Percentiles rank a stretch among this genome's conserved stretches.
These are phyloP conservation scores for Pythium vanterpoolii DNA, from an alignment of 352 stramenopile species.

Conservation along the genomic window DNA sequence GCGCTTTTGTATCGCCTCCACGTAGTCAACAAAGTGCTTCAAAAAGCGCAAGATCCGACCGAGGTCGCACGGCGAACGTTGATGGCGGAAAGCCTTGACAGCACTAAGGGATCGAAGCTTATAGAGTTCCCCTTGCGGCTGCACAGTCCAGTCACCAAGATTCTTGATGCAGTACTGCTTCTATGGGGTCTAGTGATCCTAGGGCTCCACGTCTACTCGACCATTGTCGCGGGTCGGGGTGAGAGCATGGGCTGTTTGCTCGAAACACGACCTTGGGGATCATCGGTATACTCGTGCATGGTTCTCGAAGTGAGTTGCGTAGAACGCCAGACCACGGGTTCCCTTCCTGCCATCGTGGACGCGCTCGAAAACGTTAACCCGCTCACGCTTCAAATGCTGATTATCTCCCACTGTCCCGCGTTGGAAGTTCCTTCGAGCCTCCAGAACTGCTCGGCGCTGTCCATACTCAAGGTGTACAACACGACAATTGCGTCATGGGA, in stretches of 20 bases:
- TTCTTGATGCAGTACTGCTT: slow-evolving; percentile 2
- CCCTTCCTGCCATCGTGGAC: not conserved
- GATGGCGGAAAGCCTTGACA: not conserved
- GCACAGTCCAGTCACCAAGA: not conserved
- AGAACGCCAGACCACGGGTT: not conserved
- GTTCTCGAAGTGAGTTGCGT: slow-evolving; percentile 6
- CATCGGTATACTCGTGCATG: slow-evolving; percentile 1
- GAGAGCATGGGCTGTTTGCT: not conserved
- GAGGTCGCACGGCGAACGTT: not conserved
- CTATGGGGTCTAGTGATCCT: slow-evolving; percentile 1
- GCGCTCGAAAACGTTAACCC: not conserved
- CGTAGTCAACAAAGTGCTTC: slow-evolving; percentile 2
- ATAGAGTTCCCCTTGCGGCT: not conserved
- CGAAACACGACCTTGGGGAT: slow-evolving; percentile 10
- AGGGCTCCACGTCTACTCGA: slow-evolving; percentile 8
- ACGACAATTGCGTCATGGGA: slow-evolving; percentile 17
- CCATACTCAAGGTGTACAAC: slow-evolving; percentile 22
- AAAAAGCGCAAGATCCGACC: not conserved
- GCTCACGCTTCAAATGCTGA: not conserved
- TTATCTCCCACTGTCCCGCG: slow-evolving; percentile 15
- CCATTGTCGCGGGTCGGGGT: not conserved
- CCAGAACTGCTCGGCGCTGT: not conserved
- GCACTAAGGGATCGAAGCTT: not conserved
- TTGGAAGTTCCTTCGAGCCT: slow-evolving; percentile 17
- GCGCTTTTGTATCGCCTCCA: slow-evolving; percentile 5